These are phyloP conservation scores for Chenopodium berlandieri DNA, from an alignment of 148 eudicot species.

Conservation along the genomic window DNA sequence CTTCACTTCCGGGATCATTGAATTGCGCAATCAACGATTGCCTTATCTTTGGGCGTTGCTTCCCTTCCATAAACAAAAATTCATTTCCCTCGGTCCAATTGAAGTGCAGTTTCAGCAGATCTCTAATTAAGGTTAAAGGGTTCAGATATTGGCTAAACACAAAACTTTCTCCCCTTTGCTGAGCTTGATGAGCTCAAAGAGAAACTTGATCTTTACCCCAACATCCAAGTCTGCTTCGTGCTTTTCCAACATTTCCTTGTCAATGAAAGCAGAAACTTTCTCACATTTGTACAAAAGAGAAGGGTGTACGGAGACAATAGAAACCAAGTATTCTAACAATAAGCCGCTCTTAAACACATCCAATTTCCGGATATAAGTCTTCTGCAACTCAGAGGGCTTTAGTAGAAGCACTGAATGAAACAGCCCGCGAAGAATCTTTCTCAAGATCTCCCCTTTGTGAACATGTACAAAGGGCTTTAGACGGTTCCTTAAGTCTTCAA, in stretches of 20 bases:
- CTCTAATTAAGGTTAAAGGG: constrained; percentile 40
- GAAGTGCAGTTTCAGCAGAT: constrained; percentile 30
- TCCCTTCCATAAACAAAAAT: constrained; percentile 50
- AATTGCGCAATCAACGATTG: constrained; percentile 39
- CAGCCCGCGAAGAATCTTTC: constrained; percentile 51
- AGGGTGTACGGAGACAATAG: constrained; percentile 70
- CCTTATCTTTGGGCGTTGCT: constrained; percentile 35
- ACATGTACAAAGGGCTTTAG: constrained; percentile 73
- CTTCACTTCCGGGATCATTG: constrained; percentile 61
- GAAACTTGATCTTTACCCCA: constrained; percentile 59
- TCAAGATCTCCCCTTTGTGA: constrained; percentile 56
- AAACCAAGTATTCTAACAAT: constrained; percentile 20
- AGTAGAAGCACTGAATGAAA: constrained; percentile 45
- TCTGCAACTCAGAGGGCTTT: constrained; percentile 50
- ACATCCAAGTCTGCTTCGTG: constrained; percentile 30
- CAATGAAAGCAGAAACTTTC: constrained; percentile 10
- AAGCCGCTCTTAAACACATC: background rate
- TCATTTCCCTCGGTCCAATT: constrained; percentile 53
- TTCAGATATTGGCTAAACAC: constrained; percentile 60
- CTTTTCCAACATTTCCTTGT: constrained; percentile 25
- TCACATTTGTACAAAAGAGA: constrained; percentile 26
- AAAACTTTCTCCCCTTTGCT: constrained; percentile 61
- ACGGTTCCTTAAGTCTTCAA: constrained; percentile 38
- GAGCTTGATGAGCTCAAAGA: constrained; percentile 50
- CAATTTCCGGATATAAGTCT: constrained; percentile 18